These are phyloP conservation scores for Parmelia sp. DNA, from an alignment of 495 filamentous ascomycete species.

Conservation along the genomic window DNA sequence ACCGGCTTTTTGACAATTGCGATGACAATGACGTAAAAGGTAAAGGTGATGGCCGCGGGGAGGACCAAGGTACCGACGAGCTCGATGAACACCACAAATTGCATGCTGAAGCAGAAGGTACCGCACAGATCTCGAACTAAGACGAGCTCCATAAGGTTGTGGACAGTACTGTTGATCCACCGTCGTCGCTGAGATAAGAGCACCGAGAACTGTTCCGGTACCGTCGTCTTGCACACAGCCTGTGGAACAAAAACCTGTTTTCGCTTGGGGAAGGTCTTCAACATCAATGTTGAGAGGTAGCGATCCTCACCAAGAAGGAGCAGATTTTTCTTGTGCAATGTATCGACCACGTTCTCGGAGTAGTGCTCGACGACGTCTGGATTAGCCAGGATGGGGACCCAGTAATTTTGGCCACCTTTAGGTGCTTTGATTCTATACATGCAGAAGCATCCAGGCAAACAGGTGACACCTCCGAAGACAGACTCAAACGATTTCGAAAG, in stretches of 20 bases:
- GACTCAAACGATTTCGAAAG: conserved; percentile 96
- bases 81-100: conserved; percentile 96
- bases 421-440: conserved; percentile 99
- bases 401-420: conserved; percentile 97
- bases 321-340: conserved; percentile 96
- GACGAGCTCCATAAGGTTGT: conserved; percentile 96
- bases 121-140: conserved; percentile 94
- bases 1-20: conserved; percentile 76
- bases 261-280: conserved; percentile 97
- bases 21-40: conserved; percentile 86
- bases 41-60: conserved; percentile 93
- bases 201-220: conserved; percentile 88
- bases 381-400: conserved; percentile 98
- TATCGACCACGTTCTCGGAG: conserved; percentile 99
- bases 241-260: conserved; percentile 99
- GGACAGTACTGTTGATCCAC: conserved; percentile 99
- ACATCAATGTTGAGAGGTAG: conserved; percentile 93
- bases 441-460: conserved; percentile 97
- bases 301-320: conserved; percentile 94
- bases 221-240: conserved; percentile 96
- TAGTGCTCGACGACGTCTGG: conserved; percentile 99
- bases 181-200: conserved; percentile 87
- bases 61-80: conserved; percentile 90
- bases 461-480: conserved; percentile 98
- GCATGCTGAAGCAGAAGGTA: conserved; percentile 99